Conservation (phyloP, 768 basidiomycete genomes). For the Lactarius sp. region DNA sequence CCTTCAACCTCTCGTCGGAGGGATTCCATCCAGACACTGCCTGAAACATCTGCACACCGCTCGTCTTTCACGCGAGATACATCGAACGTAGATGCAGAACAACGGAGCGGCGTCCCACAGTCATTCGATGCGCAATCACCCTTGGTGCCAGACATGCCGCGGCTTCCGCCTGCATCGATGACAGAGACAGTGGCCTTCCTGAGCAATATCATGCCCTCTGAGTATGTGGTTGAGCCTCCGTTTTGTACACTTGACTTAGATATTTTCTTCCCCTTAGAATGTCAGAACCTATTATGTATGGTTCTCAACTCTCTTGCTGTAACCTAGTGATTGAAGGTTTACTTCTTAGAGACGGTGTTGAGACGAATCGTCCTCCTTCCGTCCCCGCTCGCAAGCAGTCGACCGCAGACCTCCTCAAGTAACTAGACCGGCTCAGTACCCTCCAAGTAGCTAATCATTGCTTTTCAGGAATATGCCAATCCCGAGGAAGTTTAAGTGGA, state of each 20-base stretch:
- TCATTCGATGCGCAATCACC: neutral
- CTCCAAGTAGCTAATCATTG: slow-evolving; percentile 9
- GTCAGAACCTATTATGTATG: slow-evolving; percentile 19
- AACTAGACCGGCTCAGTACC: neutral
- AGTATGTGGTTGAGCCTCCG: slow-evolving; percentile 31
- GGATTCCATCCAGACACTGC: slow-evolving; percentile 3
- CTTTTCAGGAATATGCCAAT: slow-evolving; percentile 37
- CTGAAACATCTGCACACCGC: neutral
- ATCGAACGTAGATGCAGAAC: neutral
- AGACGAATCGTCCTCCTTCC: neutral
- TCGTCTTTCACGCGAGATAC: neutral
- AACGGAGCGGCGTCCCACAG: too few relatives aligned
- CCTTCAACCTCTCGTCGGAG: slow-evolving; percentile 4
- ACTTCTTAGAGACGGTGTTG: neutral
- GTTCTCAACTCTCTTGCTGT: neutral
- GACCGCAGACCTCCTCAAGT: slow-evolving; percentile 28
- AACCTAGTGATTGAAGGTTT: neutral
- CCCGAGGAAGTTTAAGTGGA: slow-evolving; percentile 62
- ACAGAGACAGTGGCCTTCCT: slow-evolving; percentile 37
- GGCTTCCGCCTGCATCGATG: slow-evolving; percentile 17
- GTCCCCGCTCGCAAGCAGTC: slow-evolving; percentile 25
- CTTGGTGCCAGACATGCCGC: slow-evolving; percentile 1
- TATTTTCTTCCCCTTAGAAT: neutral
- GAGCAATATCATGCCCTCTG: slow-evolving; percentile 37
- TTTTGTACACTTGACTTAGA: neutral